Evolutionary conservation across 805 yeast species (phyloP).

Genomic region (Debaryomyces maramus): DNA sequence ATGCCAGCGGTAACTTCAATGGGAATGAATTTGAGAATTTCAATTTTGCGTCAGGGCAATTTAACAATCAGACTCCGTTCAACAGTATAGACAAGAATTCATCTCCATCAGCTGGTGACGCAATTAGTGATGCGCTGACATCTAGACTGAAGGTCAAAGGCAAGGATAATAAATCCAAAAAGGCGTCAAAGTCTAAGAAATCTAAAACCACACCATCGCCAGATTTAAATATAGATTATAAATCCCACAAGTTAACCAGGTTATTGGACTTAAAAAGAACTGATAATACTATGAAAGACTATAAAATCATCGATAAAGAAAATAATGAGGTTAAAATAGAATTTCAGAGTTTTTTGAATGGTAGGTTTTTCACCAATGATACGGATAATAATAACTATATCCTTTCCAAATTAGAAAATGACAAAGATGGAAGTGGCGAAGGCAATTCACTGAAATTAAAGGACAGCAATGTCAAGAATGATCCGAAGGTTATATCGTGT

Average conservation of each 20-base stretch:
- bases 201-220: constrained; percentile 9
- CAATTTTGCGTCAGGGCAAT: not conserved
- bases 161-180: constrained; percentile 10
- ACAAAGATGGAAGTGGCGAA: not conserved
- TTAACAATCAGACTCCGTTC: not conserved
- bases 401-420: constrained; percentile 14
- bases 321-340: constrained; percentile 25
- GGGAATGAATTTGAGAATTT: not conserved
- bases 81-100: not conserved
- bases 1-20: not conserved
- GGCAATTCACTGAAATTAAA: not conserved
- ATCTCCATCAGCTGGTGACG: not conserved
- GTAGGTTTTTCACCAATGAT: constrained; percentile 43
- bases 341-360: constrained; percentile 41
- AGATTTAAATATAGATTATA: constrained; percentile 26
- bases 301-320: constrained; percentile 29
- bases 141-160: constrained; percentile 6
- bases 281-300: constrained; percentile 14
- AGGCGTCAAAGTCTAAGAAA: constrained; percentile 11
- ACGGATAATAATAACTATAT: constrained; percentile 37
- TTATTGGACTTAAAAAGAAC: constrained; percentile 29
- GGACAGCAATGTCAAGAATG: constrained; percentile 10
- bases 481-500: constrained; percentile 44
- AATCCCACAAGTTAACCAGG: constrained; percentile 23
- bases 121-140: not conserved